Evolutionary conservation across 768 basidiomycete species (phyloP), one percentile per base, ranked within the genome.

Genomic region (Suillus spraguei): DNA sequence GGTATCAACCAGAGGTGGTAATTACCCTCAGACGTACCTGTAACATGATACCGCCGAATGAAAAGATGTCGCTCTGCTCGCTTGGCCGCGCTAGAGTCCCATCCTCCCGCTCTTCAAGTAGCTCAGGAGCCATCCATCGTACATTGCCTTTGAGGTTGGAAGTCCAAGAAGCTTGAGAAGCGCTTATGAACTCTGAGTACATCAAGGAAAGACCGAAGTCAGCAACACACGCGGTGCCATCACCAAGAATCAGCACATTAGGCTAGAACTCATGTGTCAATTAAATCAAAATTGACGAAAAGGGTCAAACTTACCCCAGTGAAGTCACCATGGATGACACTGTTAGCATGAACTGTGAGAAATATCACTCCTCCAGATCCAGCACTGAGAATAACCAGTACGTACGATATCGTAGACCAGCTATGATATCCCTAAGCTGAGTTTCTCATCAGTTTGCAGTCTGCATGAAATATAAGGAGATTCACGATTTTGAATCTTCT

Each of bases 71-170:
- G 53, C 76, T 80, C 50, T 69, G 56, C 4, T 59, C 55, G 17
- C 8, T 60, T 1, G 70, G 72, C 16, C 66, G 20, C 0, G 50
- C 14, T 6, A 42, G 55, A 10, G 41, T 3, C 10, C 24, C 61
- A 16, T 55, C 35, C n/a, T 55, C 35, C n/a, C 4, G 53, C n/a
- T 22, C 46, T 46, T 14, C 13, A 62, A 81, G 81, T 0, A 82
- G 67, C 16, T 75, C 66, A 0, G 79, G 69, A 58, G 80, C 82
- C 10, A 80, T 78, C 80, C 81, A 82, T 1, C 82, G 76, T 22
- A 80, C 73, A 17, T 79, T 77, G 6, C 82, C 81, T 28, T 36
- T 55, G n/a, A 55, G 53, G 5, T 11, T 54, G 6, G 53, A 55
- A 1, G 35, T 55, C 47, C 47, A 49, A 22, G 47, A 49, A 49